Base-by-base conservation (phyloP, 2,329 filamentous ascomycete genomes). In the Fusarium decemcellulare region DNA sequence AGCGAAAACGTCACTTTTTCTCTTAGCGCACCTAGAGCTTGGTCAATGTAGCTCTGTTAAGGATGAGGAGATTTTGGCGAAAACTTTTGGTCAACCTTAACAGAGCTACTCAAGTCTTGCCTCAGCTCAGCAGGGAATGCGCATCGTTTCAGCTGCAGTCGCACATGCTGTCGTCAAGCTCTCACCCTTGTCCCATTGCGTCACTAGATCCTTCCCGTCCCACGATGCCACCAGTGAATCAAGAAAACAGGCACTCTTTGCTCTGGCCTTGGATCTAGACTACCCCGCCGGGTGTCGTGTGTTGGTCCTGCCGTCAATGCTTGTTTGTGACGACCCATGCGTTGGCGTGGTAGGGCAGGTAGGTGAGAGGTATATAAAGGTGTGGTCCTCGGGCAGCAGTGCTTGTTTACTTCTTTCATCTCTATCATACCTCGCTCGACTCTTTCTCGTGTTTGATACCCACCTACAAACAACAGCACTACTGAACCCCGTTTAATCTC, bases 1-100 rank as follows among this genome's bases (percentile, higher is more conserved):
- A 32, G 18, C 46, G 34, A 53, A 58, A 64, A 73, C 71, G 71
- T 73, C 71, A 73, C 70, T 61, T 6, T 5, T 5, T 23, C 23
- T 23, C 23, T 23, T 23, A 23, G 23, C 23, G 23, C 23, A 23
- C 5, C 23, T 23, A 5, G 23, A 23, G 23, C 23, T 23, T 23
- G 23, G 23, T 23, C 23, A 23, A 23, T 3, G 23, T 23, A 23
- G 23, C 23, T 23, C 23, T 23, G 23, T 23, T 23, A 23, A 23
- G 5, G 5, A 23, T 23, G 23, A 23, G 5, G 23, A 5, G 3
- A 23, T 23, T 23, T 23, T 23, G 5, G 23, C 23, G 23, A 3
- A 23, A 23, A 23, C 4, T 23, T 5, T 23, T 4, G 23, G 23
- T 23, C 23, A 5, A 23, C 7, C 8, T 12, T 34, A 34, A 34